Evolutionary conservation across 768 basidiomycete genomes (phyloP).

Genomic region (Clitopilus passeckerianus): DNA sequence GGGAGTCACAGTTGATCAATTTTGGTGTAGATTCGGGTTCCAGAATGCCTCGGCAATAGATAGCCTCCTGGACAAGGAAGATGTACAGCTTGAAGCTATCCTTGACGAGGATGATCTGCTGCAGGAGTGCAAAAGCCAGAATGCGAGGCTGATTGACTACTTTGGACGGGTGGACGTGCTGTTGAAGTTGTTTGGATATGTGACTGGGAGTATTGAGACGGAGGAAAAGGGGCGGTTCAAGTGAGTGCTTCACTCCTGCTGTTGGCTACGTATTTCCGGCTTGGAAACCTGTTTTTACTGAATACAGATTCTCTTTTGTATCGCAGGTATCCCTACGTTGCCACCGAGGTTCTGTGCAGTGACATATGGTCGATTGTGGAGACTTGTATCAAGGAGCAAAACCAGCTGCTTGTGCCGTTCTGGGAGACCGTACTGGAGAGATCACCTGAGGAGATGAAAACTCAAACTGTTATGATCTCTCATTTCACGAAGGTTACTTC

Average conservation of each 20-base stretch:
- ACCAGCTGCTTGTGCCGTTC: slow-evolving; percentile 77
- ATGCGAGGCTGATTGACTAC: slow-evolving; percentile 84
- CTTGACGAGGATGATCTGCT: slow-evolving; percentile 92
- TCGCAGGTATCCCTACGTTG: slow-evolving; percentile 82
- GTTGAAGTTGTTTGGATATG: slow-evolving; percentile 76
- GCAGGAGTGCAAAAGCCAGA: slow-evolving; percentile 94
- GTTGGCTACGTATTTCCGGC: not conserved
- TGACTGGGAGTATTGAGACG: slow-evolving; percentile 80
- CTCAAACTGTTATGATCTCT: slow-evolving; percentile 80
- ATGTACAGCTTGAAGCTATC: slow-evolving; percentile 84
- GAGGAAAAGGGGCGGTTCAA: slow-evolving; percentile 78
- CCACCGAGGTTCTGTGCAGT: slow-evolving; percentile 92
- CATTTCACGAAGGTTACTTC: slow-evolving; percentile 95
- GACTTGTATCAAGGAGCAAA: slow-evolving; percentile 70
- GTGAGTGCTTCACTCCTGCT: slow-evolving; percentile 40
- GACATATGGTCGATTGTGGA: slow-evolving; percentile 95
- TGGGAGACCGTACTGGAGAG: slow-evolving; percentile 87
- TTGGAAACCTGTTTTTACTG: not conserved
- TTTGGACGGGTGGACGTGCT: slow-evolving; percentile 80
- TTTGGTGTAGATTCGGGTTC: slow-evolving; percentile 71
- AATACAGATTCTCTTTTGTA: not conserved
- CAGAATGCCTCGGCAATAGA: slow-evolving; percentile 88
- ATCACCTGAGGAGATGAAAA: slow-evolving; percentile 82
- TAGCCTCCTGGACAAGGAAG: slow-evolving; percentile 85
- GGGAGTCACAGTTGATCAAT: not conserved